Percentiles rank a stretch among this genome's conserved stretches.
phyloP scores from a whole-genome alignment of 2,329 filamentous ascomycete species.

The Neofusicoccum cordaticola region DNA sequence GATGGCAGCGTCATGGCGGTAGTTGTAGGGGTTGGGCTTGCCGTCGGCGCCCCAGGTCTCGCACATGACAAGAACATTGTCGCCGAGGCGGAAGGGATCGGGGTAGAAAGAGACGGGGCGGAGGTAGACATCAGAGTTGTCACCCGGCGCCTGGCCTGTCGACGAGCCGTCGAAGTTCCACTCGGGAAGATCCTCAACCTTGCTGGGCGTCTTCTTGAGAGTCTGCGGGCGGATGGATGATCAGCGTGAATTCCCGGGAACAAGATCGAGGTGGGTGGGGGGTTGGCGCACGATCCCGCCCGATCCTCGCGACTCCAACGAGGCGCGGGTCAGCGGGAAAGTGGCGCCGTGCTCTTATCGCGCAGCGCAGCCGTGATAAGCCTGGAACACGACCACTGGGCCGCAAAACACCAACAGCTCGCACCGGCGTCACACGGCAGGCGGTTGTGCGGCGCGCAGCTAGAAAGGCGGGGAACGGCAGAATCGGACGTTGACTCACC shows the following conservation, averaged over 20 bases:
- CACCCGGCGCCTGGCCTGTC: conserved; percentile 85
- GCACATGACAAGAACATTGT: conserved; percentile 91
- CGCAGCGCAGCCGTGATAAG: conserved; percentile 28
- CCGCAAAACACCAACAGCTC: neutral
- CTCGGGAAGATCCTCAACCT: conserved; percentile 66
- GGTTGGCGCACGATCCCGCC: conserved; percentile 11
- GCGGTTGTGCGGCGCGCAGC: conserved; percentile 4
- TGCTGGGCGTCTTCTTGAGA: conserved; percentile 56
- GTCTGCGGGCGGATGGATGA: conserved; percentile 50
- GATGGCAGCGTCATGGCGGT: conserved; percentile 85
- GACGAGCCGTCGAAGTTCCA: conserved; percentile 89
- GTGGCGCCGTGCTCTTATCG: conserved; percentile 29
- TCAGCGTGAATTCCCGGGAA: conserved; percentile 10
- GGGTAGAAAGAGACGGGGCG: conserved; percentile 85
- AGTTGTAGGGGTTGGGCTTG: conserved; percentile 98
- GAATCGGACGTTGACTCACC: conserved; percentile 58
- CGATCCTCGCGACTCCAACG: conserved; percentile 11
- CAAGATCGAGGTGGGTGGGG: conserved; percentile 18
- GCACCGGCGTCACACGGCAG: conserved; percentile 16
- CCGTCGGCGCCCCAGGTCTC: conserved; percentile 95
- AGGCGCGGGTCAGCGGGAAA: conserved; percentile 13
- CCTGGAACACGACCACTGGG: conserved; percentile 10
- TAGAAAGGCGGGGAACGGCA: conserved; percentile 17
- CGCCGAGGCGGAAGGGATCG: conserved; percentile 83
- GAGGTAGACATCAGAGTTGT: conserved; percentile 98